Base-by-base conservation (phyloP, 345 rosid species). In the Populus euphratica region DNA sequence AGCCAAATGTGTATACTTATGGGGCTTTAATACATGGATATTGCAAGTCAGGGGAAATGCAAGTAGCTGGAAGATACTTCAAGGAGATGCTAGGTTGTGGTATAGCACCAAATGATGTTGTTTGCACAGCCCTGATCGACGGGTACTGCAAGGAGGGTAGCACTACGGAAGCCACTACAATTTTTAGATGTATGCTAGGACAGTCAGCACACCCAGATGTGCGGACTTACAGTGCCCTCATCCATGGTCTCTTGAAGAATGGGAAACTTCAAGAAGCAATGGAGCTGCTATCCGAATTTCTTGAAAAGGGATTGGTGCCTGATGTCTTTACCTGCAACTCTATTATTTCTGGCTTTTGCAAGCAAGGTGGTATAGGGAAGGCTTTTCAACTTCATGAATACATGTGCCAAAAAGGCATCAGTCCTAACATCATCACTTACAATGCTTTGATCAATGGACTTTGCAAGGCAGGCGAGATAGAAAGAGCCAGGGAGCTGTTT, bases 81-180 rank as follows among this genome's bases (percentile, higher is more conserved):
- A 77, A 73, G 78, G 92, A 91, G 91, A 92, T 89, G 97, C 69
- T 87, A 69, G 78, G 83, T 52, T 66, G 83, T 77, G 92, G 94
- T 73, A 81, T 90, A 47, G 77, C 84, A 66, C 93, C 94, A n/a
- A 90, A 85, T 81, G 84, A 83, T 82, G 84, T 85, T 44, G 65
- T 93, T 69, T 92, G 78, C 80, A 81, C 88, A 10, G 79, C 77
- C 25, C 75, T 92, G 80, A 85, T 94, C 77, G 87, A 85, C 52
- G 92, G 93, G 67, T 81, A 90, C 70, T 92, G 91, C 87, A 92
- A 86, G 84, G 83, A 79, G 70, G 94, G 92, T 25, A 87, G 87
- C 25, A 69, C 79, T 44, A 59, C 74, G 3, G 89, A 87, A 77
- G 97, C 97, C 47, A 81, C 88, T 62, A 80, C 89, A 35, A 86